A percentile compares a stretch with the other conserved stretches of the same genome.
Conservation (phyloP, 345 rosid genomes). For the Carallia brachiata region DNA sequence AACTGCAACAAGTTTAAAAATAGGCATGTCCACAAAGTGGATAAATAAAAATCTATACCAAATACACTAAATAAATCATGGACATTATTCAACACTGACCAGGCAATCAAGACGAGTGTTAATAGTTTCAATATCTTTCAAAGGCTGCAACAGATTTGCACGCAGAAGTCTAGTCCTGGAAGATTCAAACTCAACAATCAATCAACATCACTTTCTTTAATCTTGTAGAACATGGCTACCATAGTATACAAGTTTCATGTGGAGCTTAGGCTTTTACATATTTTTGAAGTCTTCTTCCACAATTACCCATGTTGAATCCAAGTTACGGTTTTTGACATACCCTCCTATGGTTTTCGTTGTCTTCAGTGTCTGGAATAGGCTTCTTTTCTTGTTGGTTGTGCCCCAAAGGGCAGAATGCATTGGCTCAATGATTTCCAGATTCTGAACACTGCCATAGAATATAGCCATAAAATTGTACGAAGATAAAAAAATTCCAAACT, state of each 20-base stretch:
- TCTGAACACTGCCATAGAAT: slow-evolving; percentile 68
- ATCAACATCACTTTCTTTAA: slow-evolving; percentile 19
- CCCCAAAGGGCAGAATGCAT: slow-evolving; percentile 79
- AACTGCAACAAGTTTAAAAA: neutral
- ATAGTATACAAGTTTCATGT: too few species aligned
- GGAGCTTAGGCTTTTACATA: slow-evolving; percentile 1
- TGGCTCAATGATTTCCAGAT: slow-evolving; percentile 90
- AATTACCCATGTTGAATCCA: slow-evolving; percentile 10
- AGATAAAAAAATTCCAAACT: neutral
- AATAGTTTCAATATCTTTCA: slow-evolving; percentile 90
- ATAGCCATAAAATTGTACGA: too few species aligned
- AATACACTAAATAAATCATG: slow-evolving; percentile 20
- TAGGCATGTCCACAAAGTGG: neutral
- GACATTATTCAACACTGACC: slow-evolving; percentile 50
- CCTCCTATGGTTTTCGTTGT: slow-evolving; percentile 95
- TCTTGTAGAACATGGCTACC: neutral
- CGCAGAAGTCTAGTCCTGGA: slow-evolving; percentile 94
- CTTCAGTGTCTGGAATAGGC: slow-evolving; percentile 94
- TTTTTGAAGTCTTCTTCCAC: slow-evolving; percentile 3
- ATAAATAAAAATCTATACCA: neutral
- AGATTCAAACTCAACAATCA: slow-evolving; percentile 22
- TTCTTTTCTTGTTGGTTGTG: slow-evolving; percentile 85
- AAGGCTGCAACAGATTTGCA: slow-evolving; percentile 95
- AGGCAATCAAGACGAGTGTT: slow-evolving; percentile 89
- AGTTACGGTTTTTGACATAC: slow-evolving; percentile 36